Percentiles rank a stretch among this genome's conserved stretches.
Evolutionary conservation across 106 monocot species (phyloP).

Genomic region (Dendrobium officinale): DNA sequence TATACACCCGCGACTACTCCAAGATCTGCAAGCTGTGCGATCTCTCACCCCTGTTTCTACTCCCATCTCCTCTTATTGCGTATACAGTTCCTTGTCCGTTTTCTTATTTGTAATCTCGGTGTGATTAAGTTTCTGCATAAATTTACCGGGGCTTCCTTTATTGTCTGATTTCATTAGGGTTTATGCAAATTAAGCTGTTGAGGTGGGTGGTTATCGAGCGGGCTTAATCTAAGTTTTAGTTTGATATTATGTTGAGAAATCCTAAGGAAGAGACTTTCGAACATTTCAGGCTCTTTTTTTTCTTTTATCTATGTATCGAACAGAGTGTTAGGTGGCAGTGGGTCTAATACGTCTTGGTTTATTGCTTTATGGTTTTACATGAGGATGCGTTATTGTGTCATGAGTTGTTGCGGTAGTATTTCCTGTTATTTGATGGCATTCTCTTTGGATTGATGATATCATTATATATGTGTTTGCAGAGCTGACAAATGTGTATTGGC

Average conservation of each 20-base stretch:
- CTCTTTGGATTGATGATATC: not conserved
- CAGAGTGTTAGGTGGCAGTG: not conserved
- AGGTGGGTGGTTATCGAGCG: not conserved
- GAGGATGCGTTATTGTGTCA: not conserved
- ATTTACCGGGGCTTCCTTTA: not conserved
- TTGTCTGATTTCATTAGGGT: not conserved
- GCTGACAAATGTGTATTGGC: constrained; percentile 85
- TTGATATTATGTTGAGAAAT: not conserved
- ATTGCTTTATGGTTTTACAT: not conserved
- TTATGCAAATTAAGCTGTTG: not conserved
- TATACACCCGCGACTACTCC: constrained; percentile 92
- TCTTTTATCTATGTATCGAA: not conserved
- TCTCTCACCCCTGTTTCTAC: not conserved
- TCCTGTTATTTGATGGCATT: not conserved
- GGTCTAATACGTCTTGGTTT: not conserved
- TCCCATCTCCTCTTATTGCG: not conserved
- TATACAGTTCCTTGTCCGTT: not conserved
- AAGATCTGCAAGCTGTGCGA: constrained; percentile 91
- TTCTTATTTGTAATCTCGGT: not conserved
- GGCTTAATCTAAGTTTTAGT: not conserved
- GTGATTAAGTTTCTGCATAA: not conserved
- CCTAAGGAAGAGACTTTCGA: not conserved
- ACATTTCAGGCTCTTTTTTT: not conserved
- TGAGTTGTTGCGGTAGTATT: not conserved
- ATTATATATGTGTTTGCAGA: constrained; percentile 28